phyloP scores from a whole-genome alignment of 805 yeast species.

The Starmerella roubikii region DNA sequence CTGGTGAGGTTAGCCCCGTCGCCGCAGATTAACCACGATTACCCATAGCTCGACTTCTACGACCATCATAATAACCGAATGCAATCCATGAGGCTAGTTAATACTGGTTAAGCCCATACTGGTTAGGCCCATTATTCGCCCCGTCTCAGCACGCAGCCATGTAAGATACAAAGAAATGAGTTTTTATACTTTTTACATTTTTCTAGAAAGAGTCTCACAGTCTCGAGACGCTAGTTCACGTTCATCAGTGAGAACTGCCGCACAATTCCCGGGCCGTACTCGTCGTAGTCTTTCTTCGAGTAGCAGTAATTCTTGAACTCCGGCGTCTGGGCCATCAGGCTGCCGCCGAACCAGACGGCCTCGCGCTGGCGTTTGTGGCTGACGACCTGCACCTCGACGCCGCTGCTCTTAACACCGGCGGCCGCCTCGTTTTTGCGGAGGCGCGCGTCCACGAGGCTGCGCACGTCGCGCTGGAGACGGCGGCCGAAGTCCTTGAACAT shows the following conservation, averaged over 20 bases:
- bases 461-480: slow-evolving; percentile 89
- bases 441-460: slow-evolving; percentile 75
- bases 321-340: slow-evolving; percentile 88
- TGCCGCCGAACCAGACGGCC: slow-evolving; percentile 99
- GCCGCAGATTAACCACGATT: no score
- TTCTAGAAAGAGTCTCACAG: no score
- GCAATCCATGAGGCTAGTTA: no score
- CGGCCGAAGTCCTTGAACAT: slow-evolving; percentile 98
- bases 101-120: no score
- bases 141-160: no score
- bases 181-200: no score
- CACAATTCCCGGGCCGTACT: slow-evolving; percentile 93
- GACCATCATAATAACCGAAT: no score
- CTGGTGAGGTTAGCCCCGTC: no score
- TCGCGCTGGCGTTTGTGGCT: slow-evolving; percentile 94
- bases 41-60: no score
- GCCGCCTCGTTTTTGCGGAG: slow-evolving; percentile 66
- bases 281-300: slow-evolving; percentile 94
- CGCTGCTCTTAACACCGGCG: slow-evolving; percentile 58
- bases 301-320: slow-evolving; percentile 94
- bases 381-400: slow-evolving; percentile 93
- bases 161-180: no score
- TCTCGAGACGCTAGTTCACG: slow-evolving; percentile 36
- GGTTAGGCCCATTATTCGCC: no score
- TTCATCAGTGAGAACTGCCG: slow-evolving; percentile 91